phyloP scores from a whole-genome alignment of 139 green algal species.

The Chlamydomonas incerta region DNA sequence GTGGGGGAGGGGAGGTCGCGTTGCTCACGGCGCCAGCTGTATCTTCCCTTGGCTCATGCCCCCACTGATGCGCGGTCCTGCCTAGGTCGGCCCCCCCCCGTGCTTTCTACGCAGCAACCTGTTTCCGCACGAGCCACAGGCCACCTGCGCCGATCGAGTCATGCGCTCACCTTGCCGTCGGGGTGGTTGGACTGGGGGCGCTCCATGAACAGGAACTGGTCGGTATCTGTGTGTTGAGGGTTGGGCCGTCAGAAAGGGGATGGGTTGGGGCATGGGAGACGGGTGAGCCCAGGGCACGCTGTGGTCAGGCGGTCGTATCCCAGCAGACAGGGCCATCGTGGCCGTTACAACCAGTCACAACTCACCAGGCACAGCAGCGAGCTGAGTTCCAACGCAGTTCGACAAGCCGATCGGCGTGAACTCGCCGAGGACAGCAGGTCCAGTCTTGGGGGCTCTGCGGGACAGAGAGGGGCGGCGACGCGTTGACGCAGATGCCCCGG shows the following conservation, averaged over 20 bases:
- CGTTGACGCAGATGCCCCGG: no score
- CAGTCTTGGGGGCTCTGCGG: not conserved
- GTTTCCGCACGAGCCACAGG: no score
- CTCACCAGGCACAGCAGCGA: constrained; percentile 29
- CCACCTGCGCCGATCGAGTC: no score
- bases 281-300: no score
- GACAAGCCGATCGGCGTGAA: constrained; percentile 2
- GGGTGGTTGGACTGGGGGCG: constrained; percentile 10
- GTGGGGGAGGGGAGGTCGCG: no score
- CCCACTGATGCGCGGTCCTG: not conserved
- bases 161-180: not conserved
- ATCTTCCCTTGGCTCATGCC: not conserved
- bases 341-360: not conserved
- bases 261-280: no score
- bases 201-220: constrained; percentile 41
- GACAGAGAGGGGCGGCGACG: no score
- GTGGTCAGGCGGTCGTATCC: not conserved
- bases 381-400: constrained; percentile 22
- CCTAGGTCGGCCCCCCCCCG: no score
- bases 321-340: not conserved
- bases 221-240: not conserved
- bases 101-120: no score
- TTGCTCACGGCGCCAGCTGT: not conserved
- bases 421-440: not conserved
- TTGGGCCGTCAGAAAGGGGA: no score